Conservation (phyloP, 2,329 filamentous ascomycete species). For the Hyphodiscus sp. region DNA sequence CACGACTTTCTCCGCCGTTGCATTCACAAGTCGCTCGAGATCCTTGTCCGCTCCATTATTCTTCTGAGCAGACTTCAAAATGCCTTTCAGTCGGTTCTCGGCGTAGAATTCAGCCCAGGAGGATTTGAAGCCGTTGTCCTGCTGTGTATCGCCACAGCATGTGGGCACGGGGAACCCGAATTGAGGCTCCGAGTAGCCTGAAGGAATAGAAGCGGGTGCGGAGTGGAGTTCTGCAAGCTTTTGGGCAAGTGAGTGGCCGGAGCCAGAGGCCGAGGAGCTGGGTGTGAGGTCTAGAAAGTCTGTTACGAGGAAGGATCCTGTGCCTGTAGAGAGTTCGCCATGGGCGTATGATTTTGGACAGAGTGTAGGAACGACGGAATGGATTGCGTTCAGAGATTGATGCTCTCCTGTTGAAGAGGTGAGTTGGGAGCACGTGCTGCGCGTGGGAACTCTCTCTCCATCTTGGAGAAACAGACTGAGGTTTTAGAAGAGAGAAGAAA, state of each 20-base stretch:
- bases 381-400: conserved; percentile 75
- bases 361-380: conserved; percentile 62
- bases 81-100: conserved; percentile 62
- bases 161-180: conserved; percentile 84
- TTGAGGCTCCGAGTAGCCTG: conserved; percentile 50
- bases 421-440: conserved; percentile 2
- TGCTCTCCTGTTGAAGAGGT: conserved; percentile 59
- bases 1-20: conserved; percentile 58
- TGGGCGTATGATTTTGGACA: conserved; percentile 72
- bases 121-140: conserved; percentile 66
- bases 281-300: conserved; percentile 68
- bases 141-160: conserved; percentile 78
- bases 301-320: conserved; percentile 54
- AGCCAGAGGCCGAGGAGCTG: conserved; percentile 28
- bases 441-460: background rate
- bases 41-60: conserved; percentile 60
- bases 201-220: conserved; percentile 61
- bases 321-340: conserved; percentile 46
- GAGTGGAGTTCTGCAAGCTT: conserved; percentile 77
- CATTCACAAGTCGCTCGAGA: conserved; percentile 57
- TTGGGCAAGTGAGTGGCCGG: conserved; percentile 55
- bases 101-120: conserved; percentile 87
- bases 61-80: conserved; percentile 50
- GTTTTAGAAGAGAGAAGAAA: background rate
- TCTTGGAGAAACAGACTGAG: background rate